phyloP scores from a whole-genome alignment of 164 flowering plant genomes.

The Buxus sempervirens region DNA sequence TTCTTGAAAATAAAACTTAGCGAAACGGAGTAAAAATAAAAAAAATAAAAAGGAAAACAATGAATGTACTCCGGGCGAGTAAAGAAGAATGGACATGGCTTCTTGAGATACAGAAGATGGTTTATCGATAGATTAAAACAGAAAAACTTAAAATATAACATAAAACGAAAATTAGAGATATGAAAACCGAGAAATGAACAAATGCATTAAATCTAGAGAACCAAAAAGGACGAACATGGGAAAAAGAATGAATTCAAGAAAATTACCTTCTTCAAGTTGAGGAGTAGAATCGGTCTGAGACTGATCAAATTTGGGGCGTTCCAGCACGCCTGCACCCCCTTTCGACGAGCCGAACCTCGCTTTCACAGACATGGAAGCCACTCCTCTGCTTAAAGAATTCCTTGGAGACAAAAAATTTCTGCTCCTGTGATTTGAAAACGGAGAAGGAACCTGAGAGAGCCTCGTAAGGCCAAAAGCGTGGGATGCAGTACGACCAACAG shows the following conservation, averaged over 20 bases:
- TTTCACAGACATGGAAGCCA: slow-evolving; percentile 1
- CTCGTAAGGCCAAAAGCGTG: background rate
- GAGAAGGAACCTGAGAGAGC: background rate
- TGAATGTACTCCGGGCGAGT: too few species aligned
- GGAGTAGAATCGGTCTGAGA: slow-evolving; percentile 8
- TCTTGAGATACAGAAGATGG: too few species aligned
- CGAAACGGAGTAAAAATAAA: too few species aligned
- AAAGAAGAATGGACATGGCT: too few species aligned
- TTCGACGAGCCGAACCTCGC: slow-evolving; percentile 9
- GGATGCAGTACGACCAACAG: background rate
- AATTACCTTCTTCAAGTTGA: slow-evolving; percentile 21
- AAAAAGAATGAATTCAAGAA: background rate
- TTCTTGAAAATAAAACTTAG: too few species aligned
- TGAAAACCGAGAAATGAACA: background rate
- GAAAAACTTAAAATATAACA: too few species aligned
- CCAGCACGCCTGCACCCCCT: slow-evolving; percentile 2
- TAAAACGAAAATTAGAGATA: background rate
- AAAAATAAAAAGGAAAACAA: too few species aligned
- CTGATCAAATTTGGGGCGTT: slow-evolving; percentile 11
- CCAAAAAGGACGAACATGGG: background rate
- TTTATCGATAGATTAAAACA: too few species aligned
- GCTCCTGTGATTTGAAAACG: background rate
- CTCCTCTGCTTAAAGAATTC: background rate
- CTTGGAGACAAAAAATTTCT: background rate
- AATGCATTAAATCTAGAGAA: background rate